These are phyloP conservation scores for Canna indica DNA, from an alignment of 176 grass and related monocot genomes.

Conservation along the genomic window DNA sequence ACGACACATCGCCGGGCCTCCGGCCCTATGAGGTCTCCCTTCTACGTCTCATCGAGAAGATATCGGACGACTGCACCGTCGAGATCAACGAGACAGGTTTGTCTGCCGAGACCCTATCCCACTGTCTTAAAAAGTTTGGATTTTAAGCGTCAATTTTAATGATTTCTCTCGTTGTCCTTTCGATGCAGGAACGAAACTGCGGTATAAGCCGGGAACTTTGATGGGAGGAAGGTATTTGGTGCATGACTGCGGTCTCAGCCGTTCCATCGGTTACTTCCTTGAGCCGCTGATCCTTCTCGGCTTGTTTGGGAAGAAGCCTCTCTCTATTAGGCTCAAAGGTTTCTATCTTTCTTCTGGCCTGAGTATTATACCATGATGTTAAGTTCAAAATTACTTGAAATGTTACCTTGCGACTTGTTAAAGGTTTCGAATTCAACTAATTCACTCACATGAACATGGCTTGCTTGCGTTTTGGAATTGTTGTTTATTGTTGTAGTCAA, in stretches of 20 bases:
- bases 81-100: slow-evolving; percentile 73
- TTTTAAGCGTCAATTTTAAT: not conserved
- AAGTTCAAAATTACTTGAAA: too few species aligned
- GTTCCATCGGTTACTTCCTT: slow-evolving; percentile 75
- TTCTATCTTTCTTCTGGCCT: not conserved
- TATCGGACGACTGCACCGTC: slow-evolving; percentile 60
- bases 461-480: too few species aligned
- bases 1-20: slow-evolving; percentile 53
- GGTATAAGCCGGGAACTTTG: slow-evolving; percentile 60
- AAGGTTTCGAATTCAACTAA: too few species aligned
- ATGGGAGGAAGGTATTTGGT: slow-evolving; percentile 46
- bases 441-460: too few species aligned
- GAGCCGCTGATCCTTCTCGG: slow-evolving; percentile 71
- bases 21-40: slow-evolving; percentile 64
- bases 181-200: slow-evolving; percentile 57
- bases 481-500: too few species aligned
- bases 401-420: too few species aligned
- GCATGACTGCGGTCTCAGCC: slow-evolving; percentile 67
- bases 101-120: not conserved
- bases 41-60: slow-evolving; percentile 65
- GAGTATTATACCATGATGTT: not conserved
- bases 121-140: not conserved
- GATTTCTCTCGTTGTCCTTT: not conserved
- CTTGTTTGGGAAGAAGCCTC: slow-evolving; percentile 48
- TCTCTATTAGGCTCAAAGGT: slow-evolving; percentile 71